A percentile compares a stretch with the other conserved stretches of the same genome.
Conservation (phyloP, 2,329 filamentous ascomycete genomes). For the Colletotrichum trifolii region DNA sequence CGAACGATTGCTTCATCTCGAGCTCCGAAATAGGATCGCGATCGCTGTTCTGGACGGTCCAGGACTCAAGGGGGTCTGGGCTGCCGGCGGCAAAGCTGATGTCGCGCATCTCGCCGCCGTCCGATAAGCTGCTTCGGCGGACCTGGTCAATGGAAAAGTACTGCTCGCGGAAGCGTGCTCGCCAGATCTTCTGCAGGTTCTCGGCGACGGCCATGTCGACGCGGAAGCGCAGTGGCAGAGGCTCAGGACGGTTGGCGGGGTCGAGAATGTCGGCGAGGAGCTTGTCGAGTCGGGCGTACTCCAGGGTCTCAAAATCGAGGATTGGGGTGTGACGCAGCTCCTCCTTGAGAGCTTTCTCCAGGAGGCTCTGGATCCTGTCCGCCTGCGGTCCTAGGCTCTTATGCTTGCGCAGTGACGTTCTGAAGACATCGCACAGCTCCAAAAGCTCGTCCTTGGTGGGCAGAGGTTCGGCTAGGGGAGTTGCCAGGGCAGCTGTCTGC, state of each 20-base stretch:
- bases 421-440: slow-evolving; percentile 55
- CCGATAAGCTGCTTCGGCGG: slow-evolving; percentile 50
- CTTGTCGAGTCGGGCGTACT: slow-evolving; percentile 54
- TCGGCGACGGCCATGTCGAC: slow-evolving; percentile 51
- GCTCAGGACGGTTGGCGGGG: slow-evolving; percentile 42
- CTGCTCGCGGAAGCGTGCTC: slow-evolving; percentile 54
- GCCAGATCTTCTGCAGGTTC: slow-evolving; percentile 55
- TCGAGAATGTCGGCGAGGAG: slow-evolving; percentile 53
- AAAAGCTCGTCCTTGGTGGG: slow-evolving; percentile 42
- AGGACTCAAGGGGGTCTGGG: slow-evolving; percentile 46
- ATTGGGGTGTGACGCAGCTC: slow-evolving; percentile 48
- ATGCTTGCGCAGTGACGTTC: slow-evolving; percentile 47
- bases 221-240: slow-evolving; percentile 45
- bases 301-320: slow-evolving; percentile 54
- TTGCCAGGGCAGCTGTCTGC: slow-evolving; percentile 7
- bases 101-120: slow-evolving; percentile 52
- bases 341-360: slow-evolving; percentile 51
- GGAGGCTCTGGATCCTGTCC: slow-evolving; percentile 51
- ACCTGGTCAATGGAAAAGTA: slow-evolving; percentile 59
- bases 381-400: slow-evolving; percentile 46
- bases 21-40: slow-evolving; percentile 50
- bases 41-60: slow-evolving; percentile 47
- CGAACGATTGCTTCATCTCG: slow-evolving; percentile 55
- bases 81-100: slow-evolving; percentile 51
- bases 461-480: slow-evolving; percentile 19